Evolutionary conservation across 495 filamentous ascomycete genomes (phyloP).

Genomic region (Thozetella sp.): DNA sequence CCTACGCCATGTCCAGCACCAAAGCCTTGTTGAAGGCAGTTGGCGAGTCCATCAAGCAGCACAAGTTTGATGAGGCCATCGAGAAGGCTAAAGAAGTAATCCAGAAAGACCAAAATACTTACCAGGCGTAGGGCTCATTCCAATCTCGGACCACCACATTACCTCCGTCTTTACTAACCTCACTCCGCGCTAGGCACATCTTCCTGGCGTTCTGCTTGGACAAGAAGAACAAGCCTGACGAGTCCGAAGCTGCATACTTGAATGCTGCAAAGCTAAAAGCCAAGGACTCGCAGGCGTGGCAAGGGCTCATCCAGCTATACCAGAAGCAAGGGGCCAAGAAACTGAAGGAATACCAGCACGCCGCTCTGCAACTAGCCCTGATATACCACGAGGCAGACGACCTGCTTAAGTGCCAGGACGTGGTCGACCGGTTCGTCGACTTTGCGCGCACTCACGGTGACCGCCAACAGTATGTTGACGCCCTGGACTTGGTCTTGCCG

Average conservation of each 20-base stretch:
- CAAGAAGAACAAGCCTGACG: slow-evolving; percentile 67
- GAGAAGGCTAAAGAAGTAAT: slow-evolving; percentile 68
- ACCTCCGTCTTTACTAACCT: slow-evolving; percentile 8
- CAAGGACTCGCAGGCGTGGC: slow-evolving; percentile 72
- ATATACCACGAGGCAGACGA: slow-evolving; percentile 72
- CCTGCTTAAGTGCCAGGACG: slow-evolving; percentile 70
- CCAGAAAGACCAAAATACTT: slow-evolving; percentile 73
- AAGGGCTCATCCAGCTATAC: slow-evolving; percentile 85
- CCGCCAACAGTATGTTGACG: slow-evolving; percentile 68
- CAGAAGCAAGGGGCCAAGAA: slow-evolving; percentile 71
- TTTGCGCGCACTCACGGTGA: slow-evolving; percentile 73
- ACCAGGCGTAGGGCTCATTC: slow-evolving; percentile 67
- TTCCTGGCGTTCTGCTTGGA: slow-evolving; percentile 83
- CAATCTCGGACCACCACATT: not conserved
- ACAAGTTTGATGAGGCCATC: slow-evolving; percentile 76
- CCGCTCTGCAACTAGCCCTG: slow-evolving; percentile 69
- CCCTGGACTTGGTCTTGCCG: slow-evolving; percentile 77
- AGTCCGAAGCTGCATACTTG: slow-evolving; percentile 76
- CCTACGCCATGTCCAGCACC: slow-evolving; percentile 47
- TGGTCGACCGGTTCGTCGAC: slow-evolving; percentile 77
- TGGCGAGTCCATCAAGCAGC: slow-evolving; percentile 74
- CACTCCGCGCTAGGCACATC: slow-evolving; percentile 56
- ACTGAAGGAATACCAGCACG: slow-evolving; percentile 73
- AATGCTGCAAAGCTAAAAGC: slow-evolving; percentile 63
- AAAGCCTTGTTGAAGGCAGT: slow-evolving; percentile 87